phyloP scores from a whole-genome alignment of 2,329 filamentous ascomycete genomes.

The Raffaelea arxii region DNA sequence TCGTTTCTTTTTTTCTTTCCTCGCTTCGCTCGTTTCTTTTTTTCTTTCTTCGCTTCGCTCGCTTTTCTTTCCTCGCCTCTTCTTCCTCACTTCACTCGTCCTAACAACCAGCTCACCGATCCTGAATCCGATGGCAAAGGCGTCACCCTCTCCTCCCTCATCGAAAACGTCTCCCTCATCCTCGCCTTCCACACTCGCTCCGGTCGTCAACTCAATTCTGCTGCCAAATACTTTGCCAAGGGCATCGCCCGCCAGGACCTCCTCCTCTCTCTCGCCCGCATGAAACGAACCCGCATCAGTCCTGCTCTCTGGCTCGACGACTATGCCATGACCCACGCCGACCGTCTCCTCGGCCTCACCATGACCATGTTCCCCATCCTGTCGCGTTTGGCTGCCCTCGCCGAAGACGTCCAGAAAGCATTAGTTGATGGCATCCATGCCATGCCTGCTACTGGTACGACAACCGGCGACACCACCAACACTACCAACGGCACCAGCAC shows the following conservation, averaged over 20 bases:
- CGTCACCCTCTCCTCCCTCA: slow-evolving; percentile 7
- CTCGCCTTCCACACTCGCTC: slow-evolving; percentile 9
- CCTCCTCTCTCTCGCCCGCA: slow-evolving; percentile 8
- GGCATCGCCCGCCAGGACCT: slow-evolving; percentile 12
- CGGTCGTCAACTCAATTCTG: slow-evolving; percentile 7
- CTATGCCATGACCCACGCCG: slow-evolving; percentile 8
- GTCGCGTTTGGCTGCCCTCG: slow-evolving; percentile 8
- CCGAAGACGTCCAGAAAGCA: slow-evolving; percentile 10
- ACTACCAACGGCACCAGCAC: not conserved
- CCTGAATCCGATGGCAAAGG: slow-evolving; percentile 10
- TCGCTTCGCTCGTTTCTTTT: not conserved
- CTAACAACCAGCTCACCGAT: slow-evolving; percentile 6
- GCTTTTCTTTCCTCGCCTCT: too few relatives aligned
- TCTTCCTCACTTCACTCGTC: too few relatives aligned
- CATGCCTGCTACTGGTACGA: too few relatives aligned
- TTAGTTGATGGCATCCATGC: not conserved
- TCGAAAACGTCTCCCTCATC: slow-evolving; percentile 10
- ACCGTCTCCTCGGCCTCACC: slow-evolving; percentile 11
- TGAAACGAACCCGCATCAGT: slow-evolving; percentile 10
- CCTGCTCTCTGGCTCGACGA: slow-evolving; percentile 11
- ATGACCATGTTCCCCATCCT: slow-evolving; percentile 8
- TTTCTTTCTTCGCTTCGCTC: not conserved
- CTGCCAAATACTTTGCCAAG: slow-evolving; percentile 11
- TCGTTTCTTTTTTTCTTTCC: not conserved
- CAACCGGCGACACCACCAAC: not conserved